Base-by-base conservation (phyloP, 768 basidiomycete species). In the Boletellus ananiceps region DNA sequence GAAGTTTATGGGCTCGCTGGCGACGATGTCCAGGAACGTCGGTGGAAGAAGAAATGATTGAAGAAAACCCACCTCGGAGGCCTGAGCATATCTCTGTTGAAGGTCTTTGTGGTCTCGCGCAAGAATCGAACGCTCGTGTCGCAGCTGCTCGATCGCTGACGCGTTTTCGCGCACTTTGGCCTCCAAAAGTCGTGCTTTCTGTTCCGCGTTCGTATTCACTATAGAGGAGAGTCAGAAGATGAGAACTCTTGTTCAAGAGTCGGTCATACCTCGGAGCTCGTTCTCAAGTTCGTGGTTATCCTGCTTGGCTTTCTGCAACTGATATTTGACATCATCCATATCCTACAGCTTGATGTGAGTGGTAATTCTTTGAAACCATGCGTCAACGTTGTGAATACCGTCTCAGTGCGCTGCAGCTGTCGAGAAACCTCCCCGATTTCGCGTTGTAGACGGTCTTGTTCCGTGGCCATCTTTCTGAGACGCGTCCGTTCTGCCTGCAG, bases 101-200 rank as follows among this genome's bases (percentile, higher is more conserved):
- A 93, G 74, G 40, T 79, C 75, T 62, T 86, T 86, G 60, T 91
- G 81, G 57, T 92, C 87, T 14, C 70, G 66, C 8, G 74, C 75
- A 21, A 93, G 78, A 41, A 84, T 63, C 25, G 84, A 77, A 4
- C 88, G 84, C 59, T 93, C 91, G 52, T 85, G 79, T 18, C 91
- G 80, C 29, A 93, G 71, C 27, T 85, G 80, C 23, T 88, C 81
- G 41, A 92, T 86, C 3, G 80, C 78, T 50, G 81, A 78, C 0
- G 73, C 67, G 50, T 90, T 93, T 65, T 87, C 84, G 11, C 75
- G 67, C 11, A 88, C 82, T 49, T 79, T 84, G 39, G 68, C 70
- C 63, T 88, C 83, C 12, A 91, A 75, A 15, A 81, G 68, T 13
- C 84, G 80, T 15, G 82, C 81, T 57, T 84, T 88, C 60, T 90